phyloP scores from a whole-genome alignment of 1,139 yeast species.

The Debaryomyces nepalensis region DNA sequence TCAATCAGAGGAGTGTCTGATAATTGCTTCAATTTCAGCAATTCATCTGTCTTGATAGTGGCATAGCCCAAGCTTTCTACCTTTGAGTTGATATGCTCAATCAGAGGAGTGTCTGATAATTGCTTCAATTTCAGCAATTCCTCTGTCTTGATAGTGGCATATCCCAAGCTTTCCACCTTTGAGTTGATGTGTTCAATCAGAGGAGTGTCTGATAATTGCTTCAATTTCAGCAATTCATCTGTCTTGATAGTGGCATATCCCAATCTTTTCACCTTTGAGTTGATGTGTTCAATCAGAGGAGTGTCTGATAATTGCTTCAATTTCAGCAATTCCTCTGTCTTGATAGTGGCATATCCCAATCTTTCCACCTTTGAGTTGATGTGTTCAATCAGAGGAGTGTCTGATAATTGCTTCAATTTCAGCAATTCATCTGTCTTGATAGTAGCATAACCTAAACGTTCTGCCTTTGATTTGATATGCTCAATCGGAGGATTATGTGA shows the following conservation, averaged over 20 bases:
- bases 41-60: constrained; percentile 5
- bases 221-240: constrained; percentile 19
- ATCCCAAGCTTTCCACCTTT: constrained; percentile 24
- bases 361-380: constrained; percentile 23
- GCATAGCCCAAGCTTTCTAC: constrained; percentile 17
- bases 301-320: constrained; percentile 27
- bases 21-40: constrained; percentile 27
- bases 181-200: constrained; percentile 24
- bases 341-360: neutral
- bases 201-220: constrained; percentile 17
- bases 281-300: constrained; percentile 25
- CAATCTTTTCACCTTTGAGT: constrained; percentile 14
- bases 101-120: constrained; percentile 24
- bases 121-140: constrained; percentile 12
- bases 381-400: constrained; percentile 27
- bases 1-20: constrained; percentile 30
- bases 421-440: constrained; percentile 19
- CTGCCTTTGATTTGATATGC: constrained; percentile 28
- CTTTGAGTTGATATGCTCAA: constrained; percentile 25
- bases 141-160: constrained; percentile 21
- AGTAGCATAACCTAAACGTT: constrained; percentile 19
- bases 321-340: constrained; percentile 22
- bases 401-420: constrained; percentile 16
- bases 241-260: constrained; percentile 8
- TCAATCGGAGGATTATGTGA: constrained; percentile 22